Evolutionary conservation across 1,284 basidiomycete species (phyloP).

Genomic region (Trichosporon coremiiforme): DNA sequence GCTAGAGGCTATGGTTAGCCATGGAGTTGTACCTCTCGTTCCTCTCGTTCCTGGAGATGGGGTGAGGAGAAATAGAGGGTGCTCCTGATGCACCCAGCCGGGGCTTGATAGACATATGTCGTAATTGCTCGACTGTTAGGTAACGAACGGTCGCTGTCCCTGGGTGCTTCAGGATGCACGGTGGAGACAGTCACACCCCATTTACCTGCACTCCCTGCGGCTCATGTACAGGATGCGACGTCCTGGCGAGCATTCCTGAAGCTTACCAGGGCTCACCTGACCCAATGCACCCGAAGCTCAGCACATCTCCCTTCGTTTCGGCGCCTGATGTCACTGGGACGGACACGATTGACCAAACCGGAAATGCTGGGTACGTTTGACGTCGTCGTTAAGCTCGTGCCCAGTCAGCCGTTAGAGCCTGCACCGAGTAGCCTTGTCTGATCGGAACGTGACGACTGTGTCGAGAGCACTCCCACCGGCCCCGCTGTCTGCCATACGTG

Average conservation of each 20-base stretch:
- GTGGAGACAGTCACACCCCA: not conserved
- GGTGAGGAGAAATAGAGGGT: slow-evolving; percentile 14
- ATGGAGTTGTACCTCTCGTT: slow-evolving; percentile 16
- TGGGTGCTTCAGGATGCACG: not conserved
- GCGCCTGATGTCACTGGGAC: not conserved
- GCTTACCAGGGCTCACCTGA: not conserved
- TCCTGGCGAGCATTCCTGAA: not conserved
- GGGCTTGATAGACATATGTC: slow-evolving; percentile 13
- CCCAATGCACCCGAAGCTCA: slow-evolving; percentile 9
- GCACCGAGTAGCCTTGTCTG: not conserved
- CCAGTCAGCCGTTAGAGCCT: slow-evolving; percentile 4
- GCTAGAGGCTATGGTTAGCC: not conserved
- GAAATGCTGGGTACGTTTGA: not conserved
- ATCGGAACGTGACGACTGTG: not conserved
- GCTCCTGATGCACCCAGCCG: not conserved
- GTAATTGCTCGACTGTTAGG: slow-evolving; percentile 6
- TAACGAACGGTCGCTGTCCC: slow-evolving; percentile 12
- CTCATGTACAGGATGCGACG: not conserved
- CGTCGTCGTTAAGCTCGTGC: not conserved
- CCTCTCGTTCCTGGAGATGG: slow-evolving; percentile 16
- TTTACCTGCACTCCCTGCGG: slow-evolving; percentile 1
- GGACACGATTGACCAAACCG: not conserved
- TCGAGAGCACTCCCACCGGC: not conserved
- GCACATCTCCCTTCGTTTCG: not conserved
- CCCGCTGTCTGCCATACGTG: not conserved